phyloP scores from a whole-genome alignment of 768 basidiomycete genomes.

The Pulveroboletus frians region DNA sequence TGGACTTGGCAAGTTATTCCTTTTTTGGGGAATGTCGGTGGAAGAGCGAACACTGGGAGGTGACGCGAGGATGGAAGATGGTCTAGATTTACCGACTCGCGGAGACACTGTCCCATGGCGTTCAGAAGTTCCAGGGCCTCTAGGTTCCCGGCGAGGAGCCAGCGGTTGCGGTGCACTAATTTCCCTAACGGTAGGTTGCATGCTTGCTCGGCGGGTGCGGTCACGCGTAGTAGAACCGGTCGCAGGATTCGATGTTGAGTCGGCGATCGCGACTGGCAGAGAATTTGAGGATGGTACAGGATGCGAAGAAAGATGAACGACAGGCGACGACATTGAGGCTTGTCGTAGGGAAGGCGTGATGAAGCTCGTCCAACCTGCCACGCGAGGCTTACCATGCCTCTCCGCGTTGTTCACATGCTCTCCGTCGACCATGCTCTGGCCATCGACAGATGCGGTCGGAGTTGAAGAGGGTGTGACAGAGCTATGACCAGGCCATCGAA shows the following conservation, averaged over 20 bases:
- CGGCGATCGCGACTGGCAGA: conserved; percentile 41
- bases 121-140: conserved; percentile 20
- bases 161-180: conserved; percentile 39
- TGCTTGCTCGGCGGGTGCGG: conserved; percentile 39
- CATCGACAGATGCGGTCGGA: conserved; percentile 33
- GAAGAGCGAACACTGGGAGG: conserved; percentile 27
- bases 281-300: conserved; percentile 50
- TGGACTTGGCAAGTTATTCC: conserved; percentile 39
- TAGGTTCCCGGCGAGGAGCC: conserved; percentile 30
- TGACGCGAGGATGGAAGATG: conserved; percentile 28
- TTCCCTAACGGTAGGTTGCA: conserved; percentile 32
- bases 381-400: conserved; percentile 36
- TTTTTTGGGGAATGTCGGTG: conserved; percentile 34
- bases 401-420: conserved; percentile 36
- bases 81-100: conserved; percentile 31
- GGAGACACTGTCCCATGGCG: conserved; percentile 28
- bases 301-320: conserved; percentile 59
- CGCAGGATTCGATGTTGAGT: conserved; percentile 44
- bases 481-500: conserved; percentile 41
- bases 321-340: conserved; percentile 72
- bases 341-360: conserved; percentile 61
- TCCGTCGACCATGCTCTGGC: conserved; percentile 18
- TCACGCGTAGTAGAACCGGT: conserved; percentile 46
- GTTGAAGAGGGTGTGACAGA: conserved; percentile 37
- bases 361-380: conserved; percentile 55